Evolutionary conservation across 495 filamentous ascomycete genomes (phyloP), one percentile per base, ranked within the genome.

Genomic region (Penicillium soppii): DNA sequence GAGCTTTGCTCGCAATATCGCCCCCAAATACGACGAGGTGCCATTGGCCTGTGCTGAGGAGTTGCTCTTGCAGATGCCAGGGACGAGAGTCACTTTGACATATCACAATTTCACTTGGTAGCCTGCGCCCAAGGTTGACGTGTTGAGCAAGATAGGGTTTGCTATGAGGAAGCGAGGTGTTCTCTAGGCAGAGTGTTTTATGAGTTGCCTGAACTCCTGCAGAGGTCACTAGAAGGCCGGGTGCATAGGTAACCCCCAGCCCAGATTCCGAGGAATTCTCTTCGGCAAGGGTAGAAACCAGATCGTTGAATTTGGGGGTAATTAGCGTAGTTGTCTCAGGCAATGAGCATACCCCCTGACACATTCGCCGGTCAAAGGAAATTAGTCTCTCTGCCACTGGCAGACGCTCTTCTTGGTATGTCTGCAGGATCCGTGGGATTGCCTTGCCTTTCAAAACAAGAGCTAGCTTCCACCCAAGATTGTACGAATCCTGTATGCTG

Each of bases 401-500:
- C 10, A 77, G 75, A 10, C 86, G 72, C 58, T 88, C 86, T 5
- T 69, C 59, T 58, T 82, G 69, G 66, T 88, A 89, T 0, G 85
- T 87, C 12, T 63, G 61, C 2, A 89, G 68, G 16, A 88, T 72
- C 2, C 68, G 69, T 1, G 70, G 76, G 9, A 65, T 59, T 3
- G 71, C 59, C 25, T 77, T 72, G 13, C 72, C 78, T 23, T 74
- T 78, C 47, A 78, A 69, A 6, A 85, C 83, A 22, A 78, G 65
- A 2, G 77, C 75, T 20, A 90, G 70, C 62, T 90, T 90, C 85
- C 85, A 89, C 13, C 83, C 85, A 0, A 90, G 77, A 50, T 88
- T 90, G 64, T 82, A 85, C 3, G 30, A 35, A 27, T 48, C 45
- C 33, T 33, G 29, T 13, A 54, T 12, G 16, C 51, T 42, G 19